Evolutionary conservation across 768 basidiomycete species (phyloP).

Genomic region (Boletus rubroflammeus): DNA sequence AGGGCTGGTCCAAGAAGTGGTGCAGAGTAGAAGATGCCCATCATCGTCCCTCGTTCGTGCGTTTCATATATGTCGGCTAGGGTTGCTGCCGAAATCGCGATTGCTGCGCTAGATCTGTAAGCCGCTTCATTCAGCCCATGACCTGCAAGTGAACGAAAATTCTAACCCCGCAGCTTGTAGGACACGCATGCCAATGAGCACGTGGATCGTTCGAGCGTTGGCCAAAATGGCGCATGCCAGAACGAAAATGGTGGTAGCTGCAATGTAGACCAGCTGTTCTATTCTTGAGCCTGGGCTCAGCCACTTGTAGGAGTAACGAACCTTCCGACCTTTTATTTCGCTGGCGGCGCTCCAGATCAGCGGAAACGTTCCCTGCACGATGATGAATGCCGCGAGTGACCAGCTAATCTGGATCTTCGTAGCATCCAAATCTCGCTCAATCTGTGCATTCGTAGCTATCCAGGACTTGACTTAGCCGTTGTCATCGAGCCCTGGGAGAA

Average conservation of each 20-base stretch:
- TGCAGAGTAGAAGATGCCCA: slow-evolving; percentile 79
- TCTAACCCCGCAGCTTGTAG: slow-evolving; percentile 65
- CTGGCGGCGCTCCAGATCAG: slow-evolving; percentile 66
- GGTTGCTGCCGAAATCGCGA: slow-evolving; percentile 72
- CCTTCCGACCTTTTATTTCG: slow-evolving; percentile 75
- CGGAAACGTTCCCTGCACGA: slow-evolving; percentile 66
- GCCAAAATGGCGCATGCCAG: slow-evolving; percentile 57
- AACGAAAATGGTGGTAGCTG: slow-evolving; percentile 49
- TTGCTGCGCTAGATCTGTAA: slow-evolving; percentile 58
- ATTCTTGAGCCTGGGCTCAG: slow-evolving; percentile 1
- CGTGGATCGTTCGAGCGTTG: slow-evolving; percentile 47
- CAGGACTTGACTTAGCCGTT: not conserved
- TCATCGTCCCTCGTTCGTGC: slow-evolving; percentile 68
- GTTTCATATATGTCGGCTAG: slow-evolving; percentile 78
- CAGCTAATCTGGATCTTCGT: slow-evolving; percentile 60
- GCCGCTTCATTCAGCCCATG: slow-evolving; percentile 3
- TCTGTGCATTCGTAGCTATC: slow-evolving; percentile 59
- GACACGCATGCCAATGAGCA: slow-evolving; percentile 64
- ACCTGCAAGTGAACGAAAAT: not conserved
- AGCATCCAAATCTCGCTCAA: slow-evolving; percentile 58
- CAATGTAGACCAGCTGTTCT: slow-evolving; percentile 49
- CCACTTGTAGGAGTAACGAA: slow-evolving; percentile 22
- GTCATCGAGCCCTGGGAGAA: not conserved
- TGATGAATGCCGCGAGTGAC: slow-evolving; percentile 68
- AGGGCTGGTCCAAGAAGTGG: slow-evolving; percentile 74